Conservation (phyloP, 2,329 filamentous ascomycete genomes). For the Trichoderma guizhouense region DNA sequence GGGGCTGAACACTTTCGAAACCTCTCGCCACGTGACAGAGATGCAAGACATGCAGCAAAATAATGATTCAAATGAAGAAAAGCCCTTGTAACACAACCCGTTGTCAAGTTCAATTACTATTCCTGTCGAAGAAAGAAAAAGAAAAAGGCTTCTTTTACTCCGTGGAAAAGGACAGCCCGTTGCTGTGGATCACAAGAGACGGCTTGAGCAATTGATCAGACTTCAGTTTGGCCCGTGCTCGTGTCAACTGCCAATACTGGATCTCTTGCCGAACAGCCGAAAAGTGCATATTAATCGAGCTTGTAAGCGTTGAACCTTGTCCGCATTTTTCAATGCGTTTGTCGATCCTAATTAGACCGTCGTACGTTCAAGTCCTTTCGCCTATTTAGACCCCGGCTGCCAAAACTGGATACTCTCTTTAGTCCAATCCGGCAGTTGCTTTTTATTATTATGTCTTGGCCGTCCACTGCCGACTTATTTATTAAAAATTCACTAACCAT, state of each 20-base stretch:
- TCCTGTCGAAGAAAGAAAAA: no score
- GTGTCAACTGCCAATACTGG: background rate
- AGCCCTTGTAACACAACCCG: background rate
- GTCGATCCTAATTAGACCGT: background rate
- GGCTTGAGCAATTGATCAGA: background rate
- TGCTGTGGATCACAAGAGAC: background rate
- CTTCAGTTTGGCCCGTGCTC: background rate
- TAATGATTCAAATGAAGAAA: background rate
- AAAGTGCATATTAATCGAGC: background rate
- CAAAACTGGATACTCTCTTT: background rate
- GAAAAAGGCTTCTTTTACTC: background rate
- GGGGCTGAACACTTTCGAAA: no score
- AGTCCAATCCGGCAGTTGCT: background rate
- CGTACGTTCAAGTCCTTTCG: background rate
- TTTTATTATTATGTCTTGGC: background rate
- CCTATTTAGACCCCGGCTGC: background rate
- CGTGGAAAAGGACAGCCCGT: background rate
- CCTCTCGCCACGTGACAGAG: background rate
- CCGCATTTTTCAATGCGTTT: background rate
- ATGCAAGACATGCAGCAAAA: background rate
- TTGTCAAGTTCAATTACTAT: background rate
- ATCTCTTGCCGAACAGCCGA: background rate
- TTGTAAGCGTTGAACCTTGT: background rate
- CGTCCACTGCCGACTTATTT: background rate
- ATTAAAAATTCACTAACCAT: background rate